These are phyloP conservation scores for Pseudocercospora fuligena DNA, from an alignment of 2,329 filamentous ascomycete genomes.

Conservation along the genomic window DNA sequence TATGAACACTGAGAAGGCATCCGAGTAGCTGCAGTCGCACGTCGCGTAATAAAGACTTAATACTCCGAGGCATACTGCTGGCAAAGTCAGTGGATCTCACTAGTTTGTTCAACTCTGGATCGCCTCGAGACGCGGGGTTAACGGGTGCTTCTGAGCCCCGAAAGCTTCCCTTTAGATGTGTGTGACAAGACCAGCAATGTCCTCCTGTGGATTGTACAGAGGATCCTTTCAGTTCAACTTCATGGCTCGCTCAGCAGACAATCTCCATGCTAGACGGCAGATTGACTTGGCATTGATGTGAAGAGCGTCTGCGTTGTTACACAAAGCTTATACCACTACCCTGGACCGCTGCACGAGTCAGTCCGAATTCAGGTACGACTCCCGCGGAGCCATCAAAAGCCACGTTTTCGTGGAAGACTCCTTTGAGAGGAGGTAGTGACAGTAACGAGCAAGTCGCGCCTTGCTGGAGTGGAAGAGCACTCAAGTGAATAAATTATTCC, in stretches of 20 bases:
- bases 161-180: not conserved
- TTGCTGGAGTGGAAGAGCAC: not conserved
- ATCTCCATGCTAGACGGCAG: not conserved
- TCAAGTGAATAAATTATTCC: not conserved
- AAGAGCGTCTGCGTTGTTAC: not conserved
- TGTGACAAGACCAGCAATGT: not conserved
- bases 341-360: not conserved
- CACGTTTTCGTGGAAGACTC: not conserved
- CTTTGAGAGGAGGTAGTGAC: not conserved
- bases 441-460: not conserved
- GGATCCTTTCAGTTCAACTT: not conserved
- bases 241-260: not conserved
- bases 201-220: not conserved
- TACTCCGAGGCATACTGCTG: too few relatives aligned
- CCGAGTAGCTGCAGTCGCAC: too few relatives aligned
- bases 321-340: not conserved
- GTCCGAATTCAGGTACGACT: not conserved
- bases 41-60: too few relatives aligned
- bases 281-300: too few relatives aligned
- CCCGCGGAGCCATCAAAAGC: not conserved
- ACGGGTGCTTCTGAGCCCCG: not conserved
- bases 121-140: not conserved
- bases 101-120: not conserved
- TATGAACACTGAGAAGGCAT: not conserved
- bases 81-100: too few relatives aligned